Evolutionary conservation across 805 yeast species (phyloP), one percentile per base, ranked within the genome.

Genomic region (Vanderwaltozyma yarrowii): DNA sequence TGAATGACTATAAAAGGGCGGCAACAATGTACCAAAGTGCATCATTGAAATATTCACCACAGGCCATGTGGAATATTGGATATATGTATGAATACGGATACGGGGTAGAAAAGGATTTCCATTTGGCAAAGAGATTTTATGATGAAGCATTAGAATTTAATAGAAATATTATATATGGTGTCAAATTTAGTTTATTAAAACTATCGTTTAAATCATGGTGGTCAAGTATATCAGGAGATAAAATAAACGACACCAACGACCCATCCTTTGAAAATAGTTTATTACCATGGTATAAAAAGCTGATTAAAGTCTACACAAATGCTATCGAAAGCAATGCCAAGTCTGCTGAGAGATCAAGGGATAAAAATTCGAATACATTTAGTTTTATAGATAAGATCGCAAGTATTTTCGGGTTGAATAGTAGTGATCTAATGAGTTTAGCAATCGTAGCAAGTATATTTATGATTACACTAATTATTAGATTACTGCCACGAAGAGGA

Each of bases 61-160:
- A 82, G 52, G 96, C 86, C 0, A 64, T 72, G 35, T 89, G 84
- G 73, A 82, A 84, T 50, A 54, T 88, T 14, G 97, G 89, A 0
- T 80, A 83, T 70, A 78, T 88, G 82, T 78, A 85, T 60, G 96
- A 88, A 54, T 68, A 77, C 57, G 96, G 96, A 0, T 49, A 74
- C 6, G 96, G 95, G 0, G 78, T 81, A 1, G 72, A 71, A 3
- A 71, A 72, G 45, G 96, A 88, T 58, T 82, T 71, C 51, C 82
- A 77, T 56, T 61, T 88, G 58, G 95, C 97, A 2, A 88, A 87
- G 52, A 61, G 95, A 35, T 80, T 77, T 54, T 88, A 89, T 53
- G 96, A 87, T 29, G 52, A 49, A 35, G 52, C 47, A 4, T 37
- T 49, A n/a, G 52, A 45, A 29, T 35, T 40, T 19, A 44, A 47